Evolutionary conservation across 805 yeast species (phyloP).

Genomic region (Monosporozyma aerobia): DNA sequence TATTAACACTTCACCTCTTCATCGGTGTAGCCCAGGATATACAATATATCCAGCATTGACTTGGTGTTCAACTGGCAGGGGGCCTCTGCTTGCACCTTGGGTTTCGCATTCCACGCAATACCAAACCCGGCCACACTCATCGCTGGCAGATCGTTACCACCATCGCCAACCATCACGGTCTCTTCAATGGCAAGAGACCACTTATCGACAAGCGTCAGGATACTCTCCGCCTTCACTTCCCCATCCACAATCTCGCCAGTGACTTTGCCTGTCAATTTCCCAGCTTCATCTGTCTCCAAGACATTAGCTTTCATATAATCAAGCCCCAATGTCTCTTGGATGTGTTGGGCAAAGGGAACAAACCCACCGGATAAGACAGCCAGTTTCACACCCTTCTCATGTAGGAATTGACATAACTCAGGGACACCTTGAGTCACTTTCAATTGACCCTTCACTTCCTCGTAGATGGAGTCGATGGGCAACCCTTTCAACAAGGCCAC

Average conservation of each 20-base stretch:
- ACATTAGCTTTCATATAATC: slow-evolving; percentile 88
- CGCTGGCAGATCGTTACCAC: slow-evolving; percentile 91
- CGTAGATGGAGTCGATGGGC: slow-evolving; percentile 63
- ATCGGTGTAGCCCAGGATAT: slow-evolving; percentile 67
- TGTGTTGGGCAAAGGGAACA: slow-evolving; percentile 72
- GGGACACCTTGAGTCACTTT: slow-evolving; percentile 77
- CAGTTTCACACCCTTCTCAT: slow-evolving; percentile 50
- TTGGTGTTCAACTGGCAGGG: slow-evolving; percentile 72
- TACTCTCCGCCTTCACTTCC: slow-evolving; percentile 63
- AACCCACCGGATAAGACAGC: slow-evolving; percentile 96
- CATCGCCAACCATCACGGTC: slow-evolving; percentile 89
- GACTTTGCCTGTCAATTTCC: slow-evolving; percentile 62
- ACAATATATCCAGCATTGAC: slow-evolving; percentile 66
- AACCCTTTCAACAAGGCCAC: slow-evolving; percentile 79
- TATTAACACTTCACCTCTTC: slow-evolving; percentile 36
- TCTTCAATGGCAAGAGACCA: slow-evolving; percentile 42
- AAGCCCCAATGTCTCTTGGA: slow-evolving; percentile 56
- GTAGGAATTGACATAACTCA: slow-evolving; percentile 57
- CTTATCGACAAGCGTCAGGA: slow-evolving; percentile 49
- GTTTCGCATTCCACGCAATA: slow-evolving; percentile 96
- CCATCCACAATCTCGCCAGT: slow-evolving; percentile 83
- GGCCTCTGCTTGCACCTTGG: slow-evolving; percentile 75
- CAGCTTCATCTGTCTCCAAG: slow-evolving; percentile 39
- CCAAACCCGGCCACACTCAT: slow-evolving; percentile 91
- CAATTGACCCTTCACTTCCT: slow-evolving; percentile 60